Conservation (phyloP, 2,329 filamentous ascomycete species). For the Aspergillus carbonarius region DNA sequence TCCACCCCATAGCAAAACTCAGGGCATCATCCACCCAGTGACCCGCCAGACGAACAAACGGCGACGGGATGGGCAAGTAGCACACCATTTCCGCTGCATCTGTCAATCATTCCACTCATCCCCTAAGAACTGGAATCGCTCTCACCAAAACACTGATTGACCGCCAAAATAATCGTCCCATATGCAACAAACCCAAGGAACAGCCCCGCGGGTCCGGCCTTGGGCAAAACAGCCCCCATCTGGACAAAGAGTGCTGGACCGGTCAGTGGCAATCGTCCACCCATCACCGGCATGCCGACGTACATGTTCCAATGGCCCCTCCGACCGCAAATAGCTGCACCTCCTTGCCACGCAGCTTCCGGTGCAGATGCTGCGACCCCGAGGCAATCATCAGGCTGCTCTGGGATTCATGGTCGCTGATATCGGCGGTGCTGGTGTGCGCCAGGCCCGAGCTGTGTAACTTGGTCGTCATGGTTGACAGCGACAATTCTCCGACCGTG, state of each 20-base stretch:
- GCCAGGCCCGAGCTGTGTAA: no score
- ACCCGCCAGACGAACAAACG: constrained; percentile 26
- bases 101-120: background rate
- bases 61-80: constrained; percentile 28
- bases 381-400: constrained; percentile 2
- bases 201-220: constrained; percentile 36
- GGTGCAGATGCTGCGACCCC: constrained; percentile 27
- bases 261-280: background rate
- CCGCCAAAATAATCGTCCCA: constrained; percentile 29
- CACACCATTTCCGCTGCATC: constrained; percentile 29
- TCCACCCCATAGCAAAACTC: constrained; percentile 33
- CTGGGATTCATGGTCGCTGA: background rate
- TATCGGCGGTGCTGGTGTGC: background rate
- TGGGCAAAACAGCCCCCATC: constrained; percentile 36
- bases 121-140: background rate
- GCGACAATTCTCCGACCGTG: background rate
- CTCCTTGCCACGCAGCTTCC: constrained; percentile 32
- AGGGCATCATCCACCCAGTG: constrained; percentile 32
- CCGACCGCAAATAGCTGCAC: constrained; percentile 37
- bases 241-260: constrained; percentile 26
- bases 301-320: constrained; percentile 37
- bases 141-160: constrained; percentile 30
- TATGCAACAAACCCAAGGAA: constrained; percentile 30
- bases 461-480: background rate
- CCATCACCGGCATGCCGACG: constrained; percentile 1